phyloP scores from a whole-genome alignment of 2,329 filamentous ascomycete species.

The Byssothecium circinans region DNA sequence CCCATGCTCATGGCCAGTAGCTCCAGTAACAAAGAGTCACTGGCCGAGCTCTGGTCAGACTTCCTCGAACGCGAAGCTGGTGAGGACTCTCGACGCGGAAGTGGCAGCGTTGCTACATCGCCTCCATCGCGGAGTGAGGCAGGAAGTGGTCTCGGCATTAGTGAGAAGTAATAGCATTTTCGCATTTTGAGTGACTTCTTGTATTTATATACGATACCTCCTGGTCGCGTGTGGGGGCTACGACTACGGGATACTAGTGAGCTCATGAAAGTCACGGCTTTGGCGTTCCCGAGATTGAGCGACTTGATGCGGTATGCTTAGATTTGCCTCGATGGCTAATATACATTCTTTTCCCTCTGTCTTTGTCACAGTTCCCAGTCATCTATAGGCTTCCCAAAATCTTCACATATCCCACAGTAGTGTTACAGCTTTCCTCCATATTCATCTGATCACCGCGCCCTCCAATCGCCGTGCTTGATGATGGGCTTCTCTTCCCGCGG shows the following conservation, averaged over 20 bases:
- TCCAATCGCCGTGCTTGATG: conserved; percentile 34
- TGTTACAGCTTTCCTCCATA: neutral
- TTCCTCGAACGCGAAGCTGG: conserved; percentile 77
- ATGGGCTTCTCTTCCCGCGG: conserved; percentile 29
- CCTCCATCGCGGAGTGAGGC: conserved; percentile 27
- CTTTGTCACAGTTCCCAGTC: conserved; percentile 1
- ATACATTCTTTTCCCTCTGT: conserved; percentile 12
- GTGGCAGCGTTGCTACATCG: conserved; percentile 28
- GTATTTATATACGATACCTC: conserved; percentile 22
- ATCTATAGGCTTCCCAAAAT: neutral
- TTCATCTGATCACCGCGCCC: conserved; percentile 8
- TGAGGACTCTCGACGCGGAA: conserved; percentile 36
- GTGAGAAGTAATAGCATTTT: conserved; percentile 8
- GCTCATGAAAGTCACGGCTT: conserved; percentile 3
- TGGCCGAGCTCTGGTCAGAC: conserved; percentile 91
- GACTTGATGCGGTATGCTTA: conserved; percentile 15
- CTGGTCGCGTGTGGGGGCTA: conserved; percentile 17
- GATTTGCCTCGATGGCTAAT: conserved; percentile 26
- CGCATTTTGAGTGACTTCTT: conserved; percentile 9
- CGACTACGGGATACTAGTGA: conserved; percentile 7
- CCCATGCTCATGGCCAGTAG: conserved; percentile 67
- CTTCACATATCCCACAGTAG: conserved; percentile 4
- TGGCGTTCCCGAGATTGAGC: neutral
- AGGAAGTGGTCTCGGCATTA: conserved; percentile 28
- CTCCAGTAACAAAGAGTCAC: conserved; percentile 68